Evolutionary conservation across 768 basidiomycete genomes (phyloP), one percentile per base, ranked within the genome.

Genomic region (Auricularia heimuer): DNA sequence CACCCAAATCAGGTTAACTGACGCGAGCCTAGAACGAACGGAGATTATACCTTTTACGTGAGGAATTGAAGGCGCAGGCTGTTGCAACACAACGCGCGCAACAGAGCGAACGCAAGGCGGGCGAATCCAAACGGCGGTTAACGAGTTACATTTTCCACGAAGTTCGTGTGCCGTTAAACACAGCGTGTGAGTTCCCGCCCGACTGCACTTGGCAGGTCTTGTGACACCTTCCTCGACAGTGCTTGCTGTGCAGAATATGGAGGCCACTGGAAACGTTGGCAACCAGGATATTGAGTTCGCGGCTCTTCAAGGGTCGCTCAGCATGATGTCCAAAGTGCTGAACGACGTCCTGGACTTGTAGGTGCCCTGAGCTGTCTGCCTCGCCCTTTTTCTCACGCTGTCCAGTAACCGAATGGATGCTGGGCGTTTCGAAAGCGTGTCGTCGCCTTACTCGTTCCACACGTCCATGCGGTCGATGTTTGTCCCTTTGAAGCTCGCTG

Each of bases 41-140:
- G 54, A 80, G 87, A 37, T 76, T 89, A 51, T 88, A 85, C 73
- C 83, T 83, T 8, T 76, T 89, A 65, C 83, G 89, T n/a, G 85
- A 86, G 70, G 88, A 90, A 74, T 81, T 92, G 67, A 92, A 90
- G 73, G 79, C 85, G 1, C 87, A 89, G 68, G 90, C 81, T 71
- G 69, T 84, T 73, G 79, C 78, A 8, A 77, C 77, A 7, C 80
- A 81, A 67, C 72, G 84, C 62, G 90, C 90, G 4, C 89, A 92
- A 73, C 80, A 90, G 54, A 88, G 88, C 68, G 90, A 90, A 72
- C 80, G 85, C 56, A 84, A 83, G 65, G 83, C 84, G 6, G 69
- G 69, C 64, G 71, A 73, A 34, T 71, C 73, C 51, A 76, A 75
- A 65, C 47, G 74, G 64, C 75, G 81, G 37, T 80, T 83, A 67